A percentile compares a stretch with the other conserved stretches of the same genome.
phyloP scores from a whole-genome alignment of 139 green algal species.

The Chlorella sp. region DNA sequence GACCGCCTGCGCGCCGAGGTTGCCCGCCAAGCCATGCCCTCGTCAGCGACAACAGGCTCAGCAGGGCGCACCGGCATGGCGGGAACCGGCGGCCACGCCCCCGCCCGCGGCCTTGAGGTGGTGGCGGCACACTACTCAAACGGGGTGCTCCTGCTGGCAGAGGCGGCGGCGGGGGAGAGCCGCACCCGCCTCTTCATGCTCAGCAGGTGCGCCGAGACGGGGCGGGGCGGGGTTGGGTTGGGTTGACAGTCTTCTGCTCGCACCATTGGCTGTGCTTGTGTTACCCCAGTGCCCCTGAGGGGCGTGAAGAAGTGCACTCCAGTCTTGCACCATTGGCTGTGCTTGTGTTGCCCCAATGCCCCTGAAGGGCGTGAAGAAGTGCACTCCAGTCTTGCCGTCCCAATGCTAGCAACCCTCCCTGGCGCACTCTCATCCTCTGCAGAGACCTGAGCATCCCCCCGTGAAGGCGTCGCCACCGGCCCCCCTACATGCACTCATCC shows the following conservation, averaged over 20 bases:
- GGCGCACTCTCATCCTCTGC: neutral
- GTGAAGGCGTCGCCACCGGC: constrained; percentile 57
- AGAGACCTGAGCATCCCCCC: constrained; percentile 67
- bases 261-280: neutral
- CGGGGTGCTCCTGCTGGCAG: constrained; percentile 76
- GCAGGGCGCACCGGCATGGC: neutral
- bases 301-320: neutral
- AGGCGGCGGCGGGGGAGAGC: constrained; percentile 45
- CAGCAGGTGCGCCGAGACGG: constrained; percentile 5
- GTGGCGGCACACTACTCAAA: constrained; percentile 65
- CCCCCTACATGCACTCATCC: no score
- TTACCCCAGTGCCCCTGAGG: neutral
- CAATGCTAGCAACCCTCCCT: neutral
- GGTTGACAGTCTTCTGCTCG: neutral
- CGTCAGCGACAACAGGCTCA: neutral
- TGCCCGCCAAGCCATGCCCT: constrained; percentile 58
- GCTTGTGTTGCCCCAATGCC: neutral
- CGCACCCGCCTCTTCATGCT: constrained; percentile 48
- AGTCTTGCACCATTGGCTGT: neutral
- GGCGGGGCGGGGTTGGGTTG: neutral
- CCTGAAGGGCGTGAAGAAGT: neutral
- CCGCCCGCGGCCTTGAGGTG: constrained; percentile 65
- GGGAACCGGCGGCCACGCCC: neutral
- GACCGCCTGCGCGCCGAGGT: constrained; percentile 63
- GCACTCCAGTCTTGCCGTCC: neutral